Conservation (phyloP, 2,329 filamentous ascomycete species). For the Penicillium italicum region DNA sequence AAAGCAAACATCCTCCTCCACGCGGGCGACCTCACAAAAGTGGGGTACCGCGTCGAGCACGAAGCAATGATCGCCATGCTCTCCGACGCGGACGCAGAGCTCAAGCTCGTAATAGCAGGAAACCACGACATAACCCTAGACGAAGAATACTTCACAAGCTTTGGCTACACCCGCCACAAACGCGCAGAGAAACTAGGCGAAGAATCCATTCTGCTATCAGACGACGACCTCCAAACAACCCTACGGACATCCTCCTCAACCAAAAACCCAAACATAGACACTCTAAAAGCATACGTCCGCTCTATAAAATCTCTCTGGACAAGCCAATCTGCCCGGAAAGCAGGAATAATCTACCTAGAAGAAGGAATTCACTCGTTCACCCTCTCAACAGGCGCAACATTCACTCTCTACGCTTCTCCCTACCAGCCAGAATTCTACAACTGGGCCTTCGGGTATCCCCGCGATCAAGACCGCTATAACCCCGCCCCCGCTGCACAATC, state of each 20-base stretch:
- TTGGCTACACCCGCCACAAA: slow-evolving; percentile 30
- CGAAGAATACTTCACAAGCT: slow-evolving; percentile 43
- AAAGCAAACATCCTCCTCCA: slow-evolving; percentile 54
- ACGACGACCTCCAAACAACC: slow-evolving; percentile 18
- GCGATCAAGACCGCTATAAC: slow-evolving; percentile 53
- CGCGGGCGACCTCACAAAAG: slow-evolving; percentile 57
- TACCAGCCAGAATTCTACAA: slow-evolving; percentile 56
- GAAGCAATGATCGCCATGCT: slow-evolving; percentile 48
- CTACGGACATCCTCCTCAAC: slow-evolving; percentile 2
- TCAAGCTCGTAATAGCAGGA: slow-evolving; percentile 61
- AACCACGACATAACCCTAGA: slow-evolving; percentile 62
- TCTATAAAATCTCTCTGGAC: slow-evolving; percentile 48
- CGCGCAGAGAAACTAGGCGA: slow-evolving; percentile 19
- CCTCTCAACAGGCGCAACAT: slow-evolving; percentile 45
- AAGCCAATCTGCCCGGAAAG: slow-evolving; percentile 40
- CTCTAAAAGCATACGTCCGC: slow-evolving; percentile 15
- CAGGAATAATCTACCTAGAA: slow-evolving; percentile 54
- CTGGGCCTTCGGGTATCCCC: slow-evolving; percentile 56
- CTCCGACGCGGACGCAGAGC: slow-evolving; percentile 47
- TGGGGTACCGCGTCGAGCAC: slow-evolving; percentile 50
- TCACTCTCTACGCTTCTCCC: slow-evolving; percentile 51
- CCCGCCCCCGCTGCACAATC: slow-evolving; percentile 25
- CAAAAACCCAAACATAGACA: neutral
- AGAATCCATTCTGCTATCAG: slow-evolving; percentile 19
- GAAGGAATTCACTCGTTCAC: slow-evolving; percentile 50